phyloP scores from a whole-genome alignment of 345 rosid species.

The Salix caprea region DNA sequence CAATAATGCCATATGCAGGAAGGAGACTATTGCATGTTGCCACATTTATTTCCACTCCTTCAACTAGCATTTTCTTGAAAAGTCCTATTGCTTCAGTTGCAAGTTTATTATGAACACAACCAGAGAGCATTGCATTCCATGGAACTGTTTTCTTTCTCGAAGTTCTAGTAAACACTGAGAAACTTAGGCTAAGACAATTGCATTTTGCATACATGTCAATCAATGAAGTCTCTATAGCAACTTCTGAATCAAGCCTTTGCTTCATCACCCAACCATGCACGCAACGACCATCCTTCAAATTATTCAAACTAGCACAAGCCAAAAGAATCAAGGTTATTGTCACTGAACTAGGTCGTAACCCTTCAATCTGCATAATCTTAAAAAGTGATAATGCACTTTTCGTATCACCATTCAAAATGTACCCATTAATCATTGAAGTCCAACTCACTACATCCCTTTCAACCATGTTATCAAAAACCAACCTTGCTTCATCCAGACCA shows the following conservation, averaged over 20 bases:
- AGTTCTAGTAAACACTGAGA: constrained; percentile 45
- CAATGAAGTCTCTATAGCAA: constrained; percentile 65
- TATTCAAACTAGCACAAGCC: constrained; percentile 45
- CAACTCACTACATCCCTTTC: constrained; percentile 58
- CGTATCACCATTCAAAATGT: constrained; percentile 40
- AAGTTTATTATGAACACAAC: constrained; percentile 45
- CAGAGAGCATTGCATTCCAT: constrained; percentile 74
- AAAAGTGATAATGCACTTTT: constrained; percentile 42
- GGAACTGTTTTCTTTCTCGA: constrained; percentile 49
- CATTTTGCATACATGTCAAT: constrained; percentile 88
- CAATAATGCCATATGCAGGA: constrained; percentile 54
- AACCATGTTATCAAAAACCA: constrained; percentile 49
- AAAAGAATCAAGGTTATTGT: constrained; percentile 69
- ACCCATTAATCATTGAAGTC: constrained; percentile 65
- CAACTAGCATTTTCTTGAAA: constrained; percentile 46
- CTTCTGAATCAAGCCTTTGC: constrained; percentile 41
- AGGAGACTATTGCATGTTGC: constrained; percentile 63
- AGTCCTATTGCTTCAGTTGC: constrained; percentile 39
- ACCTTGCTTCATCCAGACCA: constrained; percentile 51
- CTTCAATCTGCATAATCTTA: constrained; percentile 48
- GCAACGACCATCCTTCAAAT: constrained; percentile 48
- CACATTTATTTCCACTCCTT: constrained; percentile 42
- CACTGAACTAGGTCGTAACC: constrained; percentile 51
- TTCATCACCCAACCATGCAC: constrained; percentile 75
- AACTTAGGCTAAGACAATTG: constrained; percentile 45